Base-by-base conservation (phyloP, 192 early-diverging fungal genomes). In the Rhizoclosmatium sp. region DNA sequence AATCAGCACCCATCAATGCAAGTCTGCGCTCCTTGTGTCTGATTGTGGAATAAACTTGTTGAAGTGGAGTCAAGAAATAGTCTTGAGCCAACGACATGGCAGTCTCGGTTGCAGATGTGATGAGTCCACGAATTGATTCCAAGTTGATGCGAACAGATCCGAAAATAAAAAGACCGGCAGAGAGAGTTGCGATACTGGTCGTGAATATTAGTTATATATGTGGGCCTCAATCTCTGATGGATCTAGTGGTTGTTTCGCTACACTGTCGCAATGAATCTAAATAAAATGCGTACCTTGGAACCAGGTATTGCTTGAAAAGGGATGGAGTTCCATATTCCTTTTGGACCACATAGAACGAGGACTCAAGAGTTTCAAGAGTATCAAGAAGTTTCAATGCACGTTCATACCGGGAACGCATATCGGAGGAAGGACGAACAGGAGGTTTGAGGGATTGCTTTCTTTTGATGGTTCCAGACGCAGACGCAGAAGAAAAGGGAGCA, bases 31-130 rank as follows among this genome's bases (percentile, higher is more conserved):
- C 93, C 51, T 87, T 87, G 65, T 95, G 93, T 47, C 95, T 89
- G 47, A 98, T 93, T 9, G 95, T 97, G 45, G 89, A 86, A 80
- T 91, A 93, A 42, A 95, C 89, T 62, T 91, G 85, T 31, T 85
- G 69, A 5, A 94, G 78, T 0, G 97, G 97, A 42, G 89, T 85
- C 66, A 92, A 85, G 19, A 98, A 87, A 91, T 94, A 98, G 83
- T 95, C 92, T 3, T 82, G 74, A 14, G 90, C 83, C 78, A 95
- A 95, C 73, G 91, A 86, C 40, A 78, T 83, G 9, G 84, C 79
- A 1, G 95, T 95, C 23, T 87, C 84, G 2, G 81, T 82, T 61
- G 80, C 80, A 10, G 81, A 85, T 71, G 91, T 87, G 4, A 82
- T 59, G 42, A 89, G 21, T 87, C 87, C 84, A 41, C 81, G 67